Base-by-base conservation (phyloP, 768 basidiomycete genomes). In the Kwoniella heveanensis region DNA sequence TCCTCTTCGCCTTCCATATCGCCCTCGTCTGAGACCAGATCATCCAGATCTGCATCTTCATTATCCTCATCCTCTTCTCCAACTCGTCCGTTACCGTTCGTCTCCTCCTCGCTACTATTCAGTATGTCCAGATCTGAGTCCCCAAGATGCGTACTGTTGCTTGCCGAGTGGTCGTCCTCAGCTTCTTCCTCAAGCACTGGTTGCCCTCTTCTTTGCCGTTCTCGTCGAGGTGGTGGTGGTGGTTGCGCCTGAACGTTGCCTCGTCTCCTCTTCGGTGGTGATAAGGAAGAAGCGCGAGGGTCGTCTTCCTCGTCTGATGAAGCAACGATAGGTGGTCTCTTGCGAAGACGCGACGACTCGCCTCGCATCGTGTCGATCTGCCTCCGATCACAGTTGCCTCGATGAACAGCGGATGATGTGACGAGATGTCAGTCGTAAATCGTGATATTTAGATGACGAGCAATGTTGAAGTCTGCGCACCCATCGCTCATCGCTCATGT, bases 301-400 rank as follows among this genome's bases (percentile, higher is more conserved):
- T 55, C 62, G 7, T 66, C 62, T 25, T 66, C 65, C 29, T 62
- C 66, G 26, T 64, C 61, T n/a, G 62, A 61, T 21, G 69, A 70
- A 2, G 39, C 53, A 13, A 63, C 26, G 13, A 61, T 63, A 15
- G n/a, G 29, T n/a, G 54, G 54, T 54, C 66, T 48, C 30, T 65
- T 65, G 17, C 54, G 29, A 27, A 19, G 3, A n/a, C 54, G 29
- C 22, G 29, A 36, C 2, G 30, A 29, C 21, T 37, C 54, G 4
- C n/a, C 44, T 21, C 50, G 13, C 58, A 60, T 60, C 19, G 36
- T 44, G 25, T 5, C 22, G 50, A 49, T 27, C n/a, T 26, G 7
- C 44, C 30, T 30, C n/a, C n/a, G n/a, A n/a, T n/a, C n/a, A n/a
- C n/a, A n/a, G n/a, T n/a, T n/a, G n/a, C n/a, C n/a, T n/a, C n/a